Percentiles rank a stretch among this genome's conserved stretches.
Conservation (phyloP, 768 basidiomycete genomes). For the Calocera viscosa region DNA sequence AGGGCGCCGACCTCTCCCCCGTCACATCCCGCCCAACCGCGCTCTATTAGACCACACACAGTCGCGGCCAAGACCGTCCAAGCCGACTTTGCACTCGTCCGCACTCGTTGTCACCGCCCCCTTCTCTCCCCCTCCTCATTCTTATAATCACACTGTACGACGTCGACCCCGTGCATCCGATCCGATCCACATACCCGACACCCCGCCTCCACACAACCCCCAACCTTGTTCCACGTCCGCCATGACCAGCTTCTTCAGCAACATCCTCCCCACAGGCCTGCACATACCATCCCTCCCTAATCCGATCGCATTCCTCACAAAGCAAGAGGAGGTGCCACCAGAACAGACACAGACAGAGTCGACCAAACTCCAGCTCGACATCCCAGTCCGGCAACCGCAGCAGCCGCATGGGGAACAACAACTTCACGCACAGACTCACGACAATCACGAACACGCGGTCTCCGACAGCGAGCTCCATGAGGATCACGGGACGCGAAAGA, state of each 20-base stretch:
- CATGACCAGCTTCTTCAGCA: constrained; percentile 1
- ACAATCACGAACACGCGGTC: background rate
- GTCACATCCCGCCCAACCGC: background rate
- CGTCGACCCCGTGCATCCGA: too few species aligned
- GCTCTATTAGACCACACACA: background rate
- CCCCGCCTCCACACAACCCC: too few species aligned
- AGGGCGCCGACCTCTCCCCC: too few species aligned
- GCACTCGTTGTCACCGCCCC: background rate
- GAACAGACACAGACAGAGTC: background rate
- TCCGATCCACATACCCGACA: too few species aligned
- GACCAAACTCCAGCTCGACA: background rate
- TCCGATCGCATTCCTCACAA: background rate
- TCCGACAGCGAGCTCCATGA: background rate
- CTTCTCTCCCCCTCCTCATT: too few species aligned
- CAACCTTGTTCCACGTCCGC: background rate
- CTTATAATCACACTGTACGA: too few species aligned
- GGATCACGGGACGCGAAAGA: background rate
- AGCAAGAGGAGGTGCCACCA: background rate
- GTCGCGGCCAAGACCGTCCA: too few species aligned
- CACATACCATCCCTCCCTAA: background rate
- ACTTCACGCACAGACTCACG: background rate
- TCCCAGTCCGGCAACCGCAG: background rate
- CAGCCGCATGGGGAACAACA: background rate
- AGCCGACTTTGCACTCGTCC: background rate
- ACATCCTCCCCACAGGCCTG: background rate